phyloP scores from a whole-genome alignment of 2,329 filamentous ascomycete genomes.

The Colletotrichum cereale region DNA sequence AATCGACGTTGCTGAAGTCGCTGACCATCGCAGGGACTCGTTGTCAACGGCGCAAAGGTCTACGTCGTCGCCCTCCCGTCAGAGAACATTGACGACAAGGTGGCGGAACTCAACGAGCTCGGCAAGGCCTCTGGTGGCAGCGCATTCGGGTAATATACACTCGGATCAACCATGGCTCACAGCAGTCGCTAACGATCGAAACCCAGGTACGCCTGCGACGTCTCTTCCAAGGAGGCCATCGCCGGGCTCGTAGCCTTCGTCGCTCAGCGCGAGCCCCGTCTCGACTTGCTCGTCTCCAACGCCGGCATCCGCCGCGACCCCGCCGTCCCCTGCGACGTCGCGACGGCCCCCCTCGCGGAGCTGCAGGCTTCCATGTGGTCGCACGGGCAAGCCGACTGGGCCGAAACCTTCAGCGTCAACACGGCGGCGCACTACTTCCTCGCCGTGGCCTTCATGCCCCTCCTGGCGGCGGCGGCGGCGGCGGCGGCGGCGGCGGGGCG shows the following conservation, averaged over 20 bases:
- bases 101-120: neutral
- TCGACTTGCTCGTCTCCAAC: conserved; percentile 11
- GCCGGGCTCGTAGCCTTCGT: neutral
- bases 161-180: neutral
- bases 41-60: conserved; percentile 11
- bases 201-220: neutral
- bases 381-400: conserved; percentile 56
- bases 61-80: neutral
- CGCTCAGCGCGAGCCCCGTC: neutral
- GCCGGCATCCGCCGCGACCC: conserved; percentile 43
- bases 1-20: too few relatives aligned
- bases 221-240: neutral
- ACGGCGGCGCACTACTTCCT: conserved; percentile 64
- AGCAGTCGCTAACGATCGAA: neutral
- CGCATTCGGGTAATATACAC: neutral
- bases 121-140: neutral
- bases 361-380: conserved; percentile 63
- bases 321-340: conserved; percentile 56
- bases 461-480: conserved; percentile 57
- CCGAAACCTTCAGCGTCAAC: conserved; percentile 60
- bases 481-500: conserved; percentile 52
- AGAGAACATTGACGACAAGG: neutral
- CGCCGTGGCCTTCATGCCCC: conserved; percentile 58
- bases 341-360: conserved; percentile 55
- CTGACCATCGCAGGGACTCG: conserved; percentile 9